Evolutionary conservation across 768 basidiomycete species (phyloP).

Genomic region (Coprinopsis strossmayeri): DNA sequence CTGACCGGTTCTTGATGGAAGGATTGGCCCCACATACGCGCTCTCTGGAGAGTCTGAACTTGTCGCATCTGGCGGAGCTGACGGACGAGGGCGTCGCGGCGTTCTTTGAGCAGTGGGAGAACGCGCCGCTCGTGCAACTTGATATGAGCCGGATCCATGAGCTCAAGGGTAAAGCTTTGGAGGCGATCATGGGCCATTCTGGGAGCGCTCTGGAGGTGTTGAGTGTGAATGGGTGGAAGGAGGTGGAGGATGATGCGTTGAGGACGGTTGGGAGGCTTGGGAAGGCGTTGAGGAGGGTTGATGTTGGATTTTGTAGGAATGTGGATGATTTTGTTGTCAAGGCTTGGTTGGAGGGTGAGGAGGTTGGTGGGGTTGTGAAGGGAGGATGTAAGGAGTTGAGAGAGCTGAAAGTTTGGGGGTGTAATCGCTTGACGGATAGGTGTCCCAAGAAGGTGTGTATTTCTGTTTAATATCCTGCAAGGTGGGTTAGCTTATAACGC

Average conservation of each 20-base stretch:
- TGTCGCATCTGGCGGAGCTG: constrained; percentile 53
- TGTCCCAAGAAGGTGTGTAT: constrained; percentile 34
- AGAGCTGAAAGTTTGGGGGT: constrained; percentile 51
- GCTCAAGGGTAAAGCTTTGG: constrained; percentile 48
- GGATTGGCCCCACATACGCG: constrained; percentile 50
- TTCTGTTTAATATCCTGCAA: not conserved
- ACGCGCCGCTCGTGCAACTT: constrained; percentile 42
- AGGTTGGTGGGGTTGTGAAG: constrained; percentile 13
- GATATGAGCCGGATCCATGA: constrained; percentile 60
- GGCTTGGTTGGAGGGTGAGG: constrained; percentile 44
- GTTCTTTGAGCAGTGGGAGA: constrained; percentile 62
- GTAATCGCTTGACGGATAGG: constrained; percentile 36
- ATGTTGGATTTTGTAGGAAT: constrained; percentile 81
- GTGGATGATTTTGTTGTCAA: constrained; percentile 81
- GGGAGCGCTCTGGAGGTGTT: constrained; percentile 50
- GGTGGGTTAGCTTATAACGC: not conserved
- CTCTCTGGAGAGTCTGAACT: constrained; percentile 42
- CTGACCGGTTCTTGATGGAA: constrained; percentile 49
- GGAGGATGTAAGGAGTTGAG: constrained; percentile 31
- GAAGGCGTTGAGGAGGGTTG: constrained; percentile 47
- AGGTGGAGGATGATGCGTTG: constrained; percentile 41
- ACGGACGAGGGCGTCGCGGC: constrained; percentile 63
- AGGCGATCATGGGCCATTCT: constrained; percentile 62
- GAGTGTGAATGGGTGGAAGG: constrained; percentile 75
- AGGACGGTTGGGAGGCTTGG: constrained; percentile 25